phyloP scores from a whole-genome alignment of 441 rosid genomes.

The Macaranga tanarius region DNA sequence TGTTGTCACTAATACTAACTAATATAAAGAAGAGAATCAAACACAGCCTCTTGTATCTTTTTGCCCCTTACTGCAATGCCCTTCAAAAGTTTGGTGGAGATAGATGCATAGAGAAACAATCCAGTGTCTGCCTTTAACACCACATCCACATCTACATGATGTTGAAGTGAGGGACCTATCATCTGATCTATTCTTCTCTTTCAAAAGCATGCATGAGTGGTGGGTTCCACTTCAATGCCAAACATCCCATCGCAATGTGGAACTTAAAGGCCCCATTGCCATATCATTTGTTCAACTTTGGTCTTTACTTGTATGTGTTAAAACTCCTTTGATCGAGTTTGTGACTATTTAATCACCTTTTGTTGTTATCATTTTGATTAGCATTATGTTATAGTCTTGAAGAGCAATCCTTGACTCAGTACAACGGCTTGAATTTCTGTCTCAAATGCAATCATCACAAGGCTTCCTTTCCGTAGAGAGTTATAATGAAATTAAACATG shows the following conservation, averaged over 20 bases:
- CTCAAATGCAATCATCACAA: not conserved
- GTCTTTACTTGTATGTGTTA: not conserved
- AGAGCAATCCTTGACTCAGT: not conserved
- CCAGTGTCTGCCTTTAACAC: slow-evolving; percentile 47
- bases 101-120: slow-evolving; percentile 40
- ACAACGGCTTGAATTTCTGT: not conserved
- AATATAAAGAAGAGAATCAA: no score
- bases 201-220: slow-evolving; percentile 31
- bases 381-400: not conserved
- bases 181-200: not conserved
- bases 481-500: not conserved
- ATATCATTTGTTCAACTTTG: slow-evolving; percentile 21
- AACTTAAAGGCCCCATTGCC: slow-evolving; percentile 1
- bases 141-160: slow-evolving; percentile 28
- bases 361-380: not conserved
- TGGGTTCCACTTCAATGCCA: slow-evolving; percentile 21
- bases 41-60: not conserved
- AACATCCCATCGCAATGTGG: slow-evolving; percentile 34
- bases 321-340: not conserved
- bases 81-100: slow-evolving; percentile 13
- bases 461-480: not conserved
- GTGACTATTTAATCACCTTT: not conserved
- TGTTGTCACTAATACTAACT: no score
- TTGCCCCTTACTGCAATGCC: not conserved
- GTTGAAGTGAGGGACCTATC: slow-evolving; percentile 25